Evolutionary conservation across 495 filamentous ascomycete genomes (phyloP).

Genomic region (Aspergillus sclerotioniger): DNA sequence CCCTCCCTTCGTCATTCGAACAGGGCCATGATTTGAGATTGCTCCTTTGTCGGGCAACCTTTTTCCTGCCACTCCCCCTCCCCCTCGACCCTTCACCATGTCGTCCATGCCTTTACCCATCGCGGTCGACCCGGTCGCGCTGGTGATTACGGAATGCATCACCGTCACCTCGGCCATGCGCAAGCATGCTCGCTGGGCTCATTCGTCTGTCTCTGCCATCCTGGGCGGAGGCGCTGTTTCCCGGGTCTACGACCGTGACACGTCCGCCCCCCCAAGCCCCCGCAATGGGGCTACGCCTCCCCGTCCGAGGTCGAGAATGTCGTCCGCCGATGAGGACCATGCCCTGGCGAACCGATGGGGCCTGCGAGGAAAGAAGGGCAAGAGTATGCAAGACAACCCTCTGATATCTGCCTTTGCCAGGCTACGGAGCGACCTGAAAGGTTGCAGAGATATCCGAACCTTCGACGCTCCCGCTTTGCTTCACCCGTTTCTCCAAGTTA

Average conservation of each 20-base stretch:
- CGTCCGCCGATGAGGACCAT: conserved; percentile 47
- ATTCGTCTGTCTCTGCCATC: conserved; percentile 95
- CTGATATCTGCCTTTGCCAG: conserved; percentile 93
- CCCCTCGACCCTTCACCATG: conserved; percentile 7
- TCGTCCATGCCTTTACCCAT: conserved; percentile 54
- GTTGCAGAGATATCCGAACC: conserved; percentile 86
- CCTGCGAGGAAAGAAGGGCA: conserved; percentile 91
- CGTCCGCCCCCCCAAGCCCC: conserved; percentile 38
- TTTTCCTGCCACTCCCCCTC: conserved; percentile 9
- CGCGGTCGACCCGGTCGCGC: conserved; percentile 87
- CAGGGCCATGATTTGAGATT: conserved; percentile 23
- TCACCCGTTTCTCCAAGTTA: conserved; percentile 94
- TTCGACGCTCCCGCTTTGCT: conserved; percentile 91
- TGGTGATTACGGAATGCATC: conserved; percentile 99
- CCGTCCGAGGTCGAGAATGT: conserved; percentile 15
- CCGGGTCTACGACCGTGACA: conserved; percentile 43
- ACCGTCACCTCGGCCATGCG: conserved; percentile 97
- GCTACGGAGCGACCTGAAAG: conserved; percentile 81
- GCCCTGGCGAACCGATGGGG: conserved; percentile 73
- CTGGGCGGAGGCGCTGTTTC: conserved; percentile 72
- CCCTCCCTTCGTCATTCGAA: neutral
- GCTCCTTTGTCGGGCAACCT: conserved; percentile 16
- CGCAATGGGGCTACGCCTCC: conserved; percentile 27
- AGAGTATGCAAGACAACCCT: conserved; percentile 97
- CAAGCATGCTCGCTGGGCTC: conserved; percentile 94